These are phyloP conservation scores for Beauveria australis DNA, from an alignment of 2,329 filamentous ascomycete species.

Conservation along the genomic window DNA sequence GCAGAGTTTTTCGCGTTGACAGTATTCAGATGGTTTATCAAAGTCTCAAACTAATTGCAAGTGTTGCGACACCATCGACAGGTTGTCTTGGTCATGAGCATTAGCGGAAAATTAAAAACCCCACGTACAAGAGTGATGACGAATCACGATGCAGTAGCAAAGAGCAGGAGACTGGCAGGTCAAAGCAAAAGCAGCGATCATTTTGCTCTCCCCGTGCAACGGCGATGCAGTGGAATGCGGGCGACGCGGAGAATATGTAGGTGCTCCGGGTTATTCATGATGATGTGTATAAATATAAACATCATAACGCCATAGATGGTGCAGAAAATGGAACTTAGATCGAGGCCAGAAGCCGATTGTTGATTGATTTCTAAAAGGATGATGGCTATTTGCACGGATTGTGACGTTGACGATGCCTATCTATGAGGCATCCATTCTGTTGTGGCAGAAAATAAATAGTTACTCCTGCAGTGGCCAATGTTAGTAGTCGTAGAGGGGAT, in stretches of 20 bases:
- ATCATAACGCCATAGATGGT: too few relatives aligned
- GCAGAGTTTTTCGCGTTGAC: background rate
- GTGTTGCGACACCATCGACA: background rate
- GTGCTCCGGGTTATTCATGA: too few relatives aligned
- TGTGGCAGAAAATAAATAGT: background rate
- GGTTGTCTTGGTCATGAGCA: background rate
- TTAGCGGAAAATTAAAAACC: background rate
- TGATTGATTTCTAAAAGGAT: too few relatives aligned
- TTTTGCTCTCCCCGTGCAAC: background rate
- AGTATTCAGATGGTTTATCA: background rate
- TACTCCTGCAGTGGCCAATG: background rate
- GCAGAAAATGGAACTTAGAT: too few relatives aligned
- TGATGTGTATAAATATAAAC: too few relatives aligned
- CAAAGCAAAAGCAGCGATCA: background rate
- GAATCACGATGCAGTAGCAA: background rate
- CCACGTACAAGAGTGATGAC: too few relatives aligned
- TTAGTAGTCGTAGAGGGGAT: background rate
- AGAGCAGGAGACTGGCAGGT: background rate
- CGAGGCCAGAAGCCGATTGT: too few relatives aligned
- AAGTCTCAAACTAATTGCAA: conserved; percentile 2
- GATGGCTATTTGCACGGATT: too few relatives aligned
- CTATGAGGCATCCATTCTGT: too few relatives aligned
- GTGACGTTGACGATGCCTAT: too few relatives aligned
- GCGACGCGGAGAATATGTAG: background rate
- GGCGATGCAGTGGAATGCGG: conserved; percentile 1